Conservation (phyloP, 176 grass and related monocot species). For the Triticum timopheevii region DNA sequence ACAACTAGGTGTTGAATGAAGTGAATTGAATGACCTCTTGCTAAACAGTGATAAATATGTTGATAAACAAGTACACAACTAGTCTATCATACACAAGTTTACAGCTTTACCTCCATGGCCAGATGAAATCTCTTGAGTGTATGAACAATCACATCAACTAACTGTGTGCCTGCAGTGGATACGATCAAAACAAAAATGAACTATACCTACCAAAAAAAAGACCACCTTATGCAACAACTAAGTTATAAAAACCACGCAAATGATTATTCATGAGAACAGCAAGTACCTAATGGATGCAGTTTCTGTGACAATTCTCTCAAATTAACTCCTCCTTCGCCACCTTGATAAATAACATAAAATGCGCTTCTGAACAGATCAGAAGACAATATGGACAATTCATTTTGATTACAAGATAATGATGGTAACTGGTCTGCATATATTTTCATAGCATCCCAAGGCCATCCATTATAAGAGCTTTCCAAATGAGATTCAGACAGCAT, state of each 20-base stretch:
- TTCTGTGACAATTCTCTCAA: slow-evolving; percentile 61
- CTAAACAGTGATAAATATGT: not conserved
- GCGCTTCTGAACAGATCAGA: slow-evolving; percentile 65
- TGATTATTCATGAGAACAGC: slow-evolving; percentile 22
- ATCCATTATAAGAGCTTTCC: slow-evolving; percentile 52
- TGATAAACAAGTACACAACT: slow-evolving; percentile 10
- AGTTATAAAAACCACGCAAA: slow-evolving; percentile 17
- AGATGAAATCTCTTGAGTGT: slow-evolving; percentile 60
- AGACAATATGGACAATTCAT: slow-evolving; percentile 46
- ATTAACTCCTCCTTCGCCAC: slow-evolving; percentile 76
- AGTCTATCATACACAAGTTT: not conserved
- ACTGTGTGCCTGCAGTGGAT: slow-evolving; percentile 13
- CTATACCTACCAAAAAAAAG: not conserved
- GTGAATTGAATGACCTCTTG: not conserved
- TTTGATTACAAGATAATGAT: slow-evolving; percentile 31
- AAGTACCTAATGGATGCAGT: slow-evolving; percentile 52
- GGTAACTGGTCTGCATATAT: slow-evolving; percentile 44
- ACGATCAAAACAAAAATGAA: slow-evolving; percentile 14
- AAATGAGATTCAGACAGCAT: slow-evolving; percentile 44
- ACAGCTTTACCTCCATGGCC: slow-evolving; percentile 63
- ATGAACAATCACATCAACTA: slow-evolving; percentile 51
- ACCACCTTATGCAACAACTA: slow-evolving; percentile 1
- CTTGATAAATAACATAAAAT: slow-evolving; percentile 59
- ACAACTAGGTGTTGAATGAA: slow-evolving; percentile 7
- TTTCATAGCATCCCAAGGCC: slow-evolving; percentile 76